Base-by-base conservation (phyloP, 352 stramenopile species). In the Pythium utonaiense region DNA sequence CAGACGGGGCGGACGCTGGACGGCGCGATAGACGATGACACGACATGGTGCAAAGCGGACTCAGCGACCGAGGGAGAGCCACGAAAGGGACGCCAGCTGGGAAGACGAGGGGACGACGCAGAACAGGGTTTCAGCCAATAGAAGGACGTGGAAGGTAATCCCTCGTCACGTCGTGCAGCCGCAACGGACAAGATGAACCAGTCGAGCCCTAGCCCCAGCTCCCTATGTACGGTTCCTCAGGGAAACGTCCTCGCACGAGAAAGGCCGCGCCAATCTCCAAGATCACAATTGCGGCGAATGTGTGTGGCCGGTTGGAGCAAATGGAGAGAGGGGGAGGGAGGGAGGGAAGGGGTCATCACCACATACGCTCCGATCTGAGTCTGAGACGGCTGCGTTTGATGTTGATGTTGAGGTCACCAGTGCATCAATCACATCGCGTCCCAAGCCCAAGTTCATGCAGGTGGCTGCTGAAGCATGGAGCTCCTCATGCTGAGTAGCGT, bases 171-270 rank as follows among this genome's bases (percentile, higher is more conserved):
- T 65, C 42, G 58, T 53, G 38, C 57, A 64, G 57, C 57, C 36
- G 50, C 28, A 58, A 17, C 38, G 30, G 40, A 40, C 57, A 60
- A 60, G 51, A 55, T 66, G 51, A 66, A 60, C 59, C 40, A 66
- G 52, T 60, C 52, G 51, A 41, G 22, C 60, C 60, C 60, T 67
- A 67, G 3, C 60, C 59, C 10, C 52, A 27, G 34, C 48, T 65
- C 58, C 58, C 50, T 60, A 59, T 66, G 59, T 60, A 59, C 59
- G 47, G 59, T 66, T 66, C 59, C 40, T n/a, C 21, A 28, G 40
- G 12, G 38, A 45, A 47, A 41, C 12, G 38, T n/a, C 38, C 16
- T n/a, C 19, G 38, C 38, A 45, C 19, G 38, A 22, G 14, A n/a
- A 45, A 22, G 6, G 38, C 22, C 16, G 16, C 12, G 22, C 16